Evolutionary conservation across 2,329 filamentous ascomycete genomes (phyloP).

Genomic region (Penicillium frequentans): DNA sequence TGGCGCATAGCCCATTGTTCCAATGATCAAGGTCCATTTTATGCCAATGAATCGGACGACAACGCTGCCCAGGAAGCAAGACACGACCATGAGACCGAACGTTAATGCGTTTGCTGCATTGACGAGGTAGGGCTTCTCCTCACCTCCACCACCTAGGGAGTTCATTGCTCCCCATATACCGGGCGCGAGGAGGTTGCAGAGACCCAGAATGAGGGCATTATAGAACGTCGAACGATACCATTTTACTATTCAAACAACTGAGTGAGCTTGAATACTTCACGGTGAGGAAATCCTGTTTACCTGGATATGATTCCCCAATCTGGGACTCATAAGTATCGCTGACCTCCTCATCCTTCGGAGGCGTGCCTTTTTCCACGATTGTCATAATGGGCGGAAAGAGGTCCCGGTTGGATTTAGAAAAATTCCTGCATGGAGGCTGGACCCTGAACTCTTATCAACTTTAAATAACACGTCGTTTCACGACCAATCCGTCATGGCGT

Average conservation of each 20-base stretch:
- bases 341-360: slow-evolving; percentile 21
- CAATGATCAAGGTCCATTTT: slow-evolving; percentile 68
- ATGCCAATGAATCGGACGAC: slow-evolving; percentile 69
- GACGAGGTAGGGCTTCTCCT: slow-evolving; percentile 64
- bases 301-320: slow-evolving; percentile 2
- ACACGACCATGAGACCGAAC: slow-evolving; percentile 71
- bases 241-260: slow-evolving; percentile 48
- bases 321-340: slow-evolving; percentile 8
- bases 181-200: slow-evolving; percentile 69
- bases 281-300: slow-evolving; percentile 5
- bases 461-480: background rate
- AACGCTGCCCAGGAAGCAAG: slow-evolving; percentile 64
- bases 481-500: background rate
- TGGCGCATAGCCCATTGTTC: slow-evolving; percentile 70
- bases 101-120: slow-evolving; percentile 71
- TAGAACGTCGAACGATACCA: slow-evolving; percentile 73
- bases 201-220: slow-evolving; percentile 69
- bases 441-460: background rate
- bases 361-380: slow-evolving; percentile 15
- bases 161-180: slow-evolving; percentile 76
- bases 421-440: background rate
- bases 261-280: background rate
- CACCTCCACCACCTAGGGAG: slow-evolving; percentile 68
- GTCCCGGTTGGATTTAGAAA: background rate
- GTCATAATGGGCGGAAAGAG: slow-evolving; percentile 10